Base-by-base conservation (phyloP, 1,284 basidiomycete species). In the Ceratobasidium theobromae region DNA sequence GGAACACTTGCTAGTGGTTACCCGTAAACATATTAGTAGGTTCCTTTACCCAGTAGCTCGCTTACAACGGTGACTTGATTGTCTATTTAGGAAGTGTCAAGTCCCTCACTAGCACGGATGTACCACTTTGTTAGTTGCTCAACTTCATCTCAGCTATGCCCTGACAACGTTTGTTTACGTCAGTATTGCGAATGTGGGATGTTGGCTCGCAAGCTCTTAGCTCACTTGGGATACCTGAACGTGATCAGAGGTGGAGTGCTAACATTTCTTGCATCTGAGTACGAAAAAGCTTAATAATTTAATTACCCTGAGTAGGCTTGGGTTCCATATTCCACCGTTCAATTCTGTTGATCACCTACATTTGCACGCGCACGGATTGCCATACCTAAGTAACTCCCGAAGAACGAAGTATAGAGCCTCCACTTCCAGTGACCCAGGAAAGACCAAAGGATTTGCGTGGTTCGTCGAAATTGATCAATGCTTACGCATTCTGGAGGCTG, bases 341-440 rank as follows among this genome's bases (percentile, higher is more conserved):
- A 76, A 74, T 46, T 77, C 76, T 14, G 78, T 81, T 9, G 75
- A 77, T 49, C 79, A 81, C 69, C 69, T 81, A 11, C 80, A 81
- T 68, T 71, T 81, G 14, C 80, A 81, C 71, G 78, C 77, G 27
- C 73, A 79, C n/a, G 74, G 74, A 9, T 73, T 78, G 2, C 77
- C 77, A n/a, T 77, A 76, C 62, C 73, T 70, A 0, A 69, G 71
- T 18, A 35, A 73, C 9, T 72, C 75, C 4, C 69, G 71, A 11
- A 60, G 69, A 33, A 66, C 78, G 49, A 77, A 80, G 68, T 81
- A 80, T 68, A 75, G 76, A 4, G 67, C 75, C 2, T 60, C 69
- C 21, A 43, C 25, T 4, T 60, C 55, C 2, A 45, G 43, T 30
- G 2, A 70, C 1, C 43, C 51, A 35, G 40, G 69, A 28, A 66